Percentiles rank a stretch among this genome's conserved stretches.
phyloP scores from a whole-genome alignment of 2,329 filamentous ascomycete genomes.

The Diaporthe longicolla region DNA sequence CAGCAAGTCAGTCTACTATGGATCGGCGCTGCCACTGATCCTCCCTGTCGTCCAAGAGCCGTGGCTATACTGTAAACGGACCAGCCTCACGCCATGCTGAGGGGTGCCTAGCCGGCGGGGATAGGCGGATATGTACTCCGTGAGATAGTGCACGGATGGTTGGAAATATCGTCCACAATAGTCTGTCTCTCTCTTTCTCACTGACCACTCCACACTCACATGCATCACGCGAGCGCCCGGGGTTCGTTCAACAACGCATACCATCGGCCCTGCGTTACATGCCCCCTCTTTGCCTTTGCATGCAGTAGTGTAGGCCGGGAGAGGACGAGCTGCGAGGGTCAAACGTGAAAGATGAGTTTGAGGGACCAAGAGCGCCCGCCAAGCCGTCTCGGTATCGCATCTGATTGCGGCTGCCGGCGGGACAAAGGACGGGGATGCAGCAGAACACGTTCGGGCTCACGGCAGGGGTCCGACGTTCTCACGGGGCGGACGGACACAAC shows the following conservation, averaged over 20 bases:
- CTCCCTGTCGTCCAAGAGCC: neutral
- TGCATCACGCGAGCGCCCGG: neutral
- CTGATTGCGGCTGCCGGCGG: slow-evolving; percentile 27
- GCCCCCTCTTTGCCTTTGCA: neutral
- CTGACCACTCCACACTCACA: too few relatives aligned
- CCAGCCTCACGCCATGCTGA: neutral
- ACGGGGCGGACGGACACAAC: neutral
- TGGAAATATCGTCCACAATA: neutral
- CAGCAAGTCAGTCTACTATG: neutral
- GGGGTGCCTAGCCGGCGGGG: slow-evolving; percentile 19
- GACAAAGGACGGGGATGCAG: slow-evolving; percentile 6
- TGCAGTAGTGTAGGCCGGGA: neutral
- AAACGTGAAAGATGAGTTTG: slow-evolving; percentile 2
- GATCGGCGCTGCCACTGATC: slow-evolving; percentile 8
- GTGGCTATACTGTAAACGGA: slow-evolving; percentile 6
- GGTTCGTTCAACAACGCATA: neutral
- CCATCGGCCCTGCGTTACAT: neutral
- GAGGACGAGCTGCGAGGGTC: neutral
- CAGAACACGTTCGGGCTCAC: neutral
- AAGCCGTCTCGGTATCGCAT: slow-evolving; percentile 23
- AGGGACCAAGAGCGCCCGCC: slow-evolving; percentile 18
- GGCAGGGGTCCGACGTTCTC: neutral
- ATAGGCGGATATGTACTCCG: slow-evolving; percentile 4
- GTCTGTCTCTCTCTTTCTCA: neutral
- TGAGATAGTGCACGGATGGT: too few relatives aligned